Conservation (phyloP, 225 moss, liverwort and hornwort species). For the Pleurozium schreberi region DNA sequence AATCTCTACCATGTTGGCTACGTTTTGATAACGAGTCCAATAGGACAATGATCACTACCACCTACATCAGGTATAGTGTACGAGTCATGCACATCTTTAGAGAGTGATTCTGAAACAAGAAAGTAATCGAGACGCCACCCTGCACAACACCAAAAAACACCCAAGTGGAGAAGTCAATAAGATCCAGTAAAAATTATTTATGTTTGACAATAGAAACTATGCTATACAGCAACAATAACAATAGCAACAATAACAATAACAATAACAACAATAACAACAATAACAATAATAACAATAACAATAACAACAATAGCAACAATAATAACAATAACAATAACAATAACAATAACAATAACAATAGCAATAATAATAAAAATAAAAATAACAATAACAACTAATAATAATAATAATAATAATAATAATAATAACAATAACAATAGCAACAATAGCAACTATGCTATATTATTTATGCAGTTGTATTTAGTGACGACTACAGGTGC, state of each 20-base stretch:
- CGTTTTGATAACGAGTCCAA: constrained; percentile 63
- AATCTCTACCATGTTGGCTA: neutral
- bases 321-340: too few relatives aligned
- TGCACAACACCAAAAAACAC: constrained; percentile 17
- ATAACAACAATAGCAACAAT: too few relatives aligned
- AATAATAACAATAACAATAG: too few relatives aligned
- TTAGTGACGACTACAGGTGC: neutral
- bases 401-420: too few relatives aligned
- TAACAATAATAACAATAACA: too few relatives aligned
- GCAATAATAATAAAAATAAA: too few relatives aligned
- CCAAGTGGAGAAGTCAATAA: neutral
- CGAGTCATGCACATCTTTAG: constrained; percentile 64
- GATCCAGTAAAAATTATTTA: neutral
- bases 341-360: too few relatives aligned
- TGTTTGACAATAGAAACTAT: neutral
- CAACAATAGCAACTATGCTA: neutral
- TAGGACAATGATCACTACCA: constrained; percentile 93
- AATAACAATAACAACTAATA: too few relatives aligned
- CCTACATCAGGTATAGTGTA: constrained; percentile 73
- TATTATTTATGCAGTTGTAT: too few relatives aligned
- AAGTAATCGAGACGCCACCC: constrained; percentile 98
- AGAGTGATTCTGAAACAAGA: constrained; percentile 62
- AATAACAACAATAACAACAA: too few relatives aligned
- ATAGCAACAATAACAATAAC: too few relatives aligned
- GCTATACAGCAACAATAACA: too few relatives aligned